Conservation (phyloP, 331 rosid species). For the Quercus lobata region DNA sequence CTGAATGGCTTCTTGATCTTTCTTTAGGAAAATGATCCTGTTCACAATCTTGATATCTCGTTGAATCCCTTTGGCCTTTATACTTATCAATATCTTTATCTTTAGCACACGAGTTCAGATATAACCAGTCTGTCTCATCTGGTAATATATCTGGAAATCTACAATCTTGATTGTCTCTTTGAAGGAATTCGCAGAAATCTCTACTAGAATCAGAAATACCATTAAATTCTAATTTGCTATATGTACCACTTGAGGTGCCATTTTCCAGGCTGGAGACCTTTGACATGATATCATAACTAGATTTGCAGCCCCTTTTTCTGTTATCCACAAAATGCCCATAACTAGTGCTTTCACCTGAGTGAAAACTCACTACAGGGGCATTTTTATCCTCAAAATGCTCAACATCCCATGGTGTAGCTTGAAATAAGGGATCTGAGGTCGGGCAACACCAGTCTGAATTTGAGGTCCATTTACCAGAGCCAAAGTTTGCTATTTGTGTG, state of each 20-base stretch:
- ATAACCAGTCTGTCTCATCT: conserved; percentile 33
- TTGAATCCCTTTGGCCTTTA: conserved; percentile 25
- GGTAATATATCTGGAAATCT: conserved; percentile 25
- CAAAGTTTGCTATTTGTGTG: conserved; percentile 20
- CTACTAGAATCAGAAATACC: conserved; percentile 27
- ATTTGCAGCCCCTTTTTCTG: conserved; percentile 33
- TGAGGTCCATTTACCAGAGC: conserved; percentile 29
- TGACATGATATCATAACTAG: conserved; percentile 24
- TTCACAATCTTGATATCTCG: conserved; percentile 25
- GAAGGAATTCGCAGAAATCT: conserved; percentile 22
- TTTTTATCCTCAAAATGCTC: conserved; percentile 29
- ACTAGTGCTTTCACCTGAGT: conserved; percentile 25
- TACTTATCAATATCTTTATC: conserved; percentile 16
- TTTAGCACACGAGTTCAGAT: conserved; percentile 21
- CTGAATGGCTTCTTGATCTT: conserved; percentile 64
- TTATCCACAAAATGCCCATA: conserved; percentile 14
- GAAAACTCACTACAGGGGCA: conserved; percentile 30
- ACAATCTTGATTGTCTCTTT: conserved; percentile 16
- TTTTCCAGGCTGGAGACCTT: conserved; percentile 30
- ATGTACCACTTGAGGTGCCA: conserved; percentile 29
- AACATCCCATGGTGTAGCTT: conserved; percentile 31
- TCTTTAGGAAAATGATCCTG: conserved; percentile 16
- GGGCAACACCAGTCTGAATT: conserved; percentile 30
- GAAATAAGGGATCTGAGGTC: conserved; percentile 29
- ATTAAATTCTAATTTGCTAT: conserved; percentile 29